phyloP scores from a whole-genome alignment of 352 stramenopile genomes.

The Pythium chondricola region DNA sequence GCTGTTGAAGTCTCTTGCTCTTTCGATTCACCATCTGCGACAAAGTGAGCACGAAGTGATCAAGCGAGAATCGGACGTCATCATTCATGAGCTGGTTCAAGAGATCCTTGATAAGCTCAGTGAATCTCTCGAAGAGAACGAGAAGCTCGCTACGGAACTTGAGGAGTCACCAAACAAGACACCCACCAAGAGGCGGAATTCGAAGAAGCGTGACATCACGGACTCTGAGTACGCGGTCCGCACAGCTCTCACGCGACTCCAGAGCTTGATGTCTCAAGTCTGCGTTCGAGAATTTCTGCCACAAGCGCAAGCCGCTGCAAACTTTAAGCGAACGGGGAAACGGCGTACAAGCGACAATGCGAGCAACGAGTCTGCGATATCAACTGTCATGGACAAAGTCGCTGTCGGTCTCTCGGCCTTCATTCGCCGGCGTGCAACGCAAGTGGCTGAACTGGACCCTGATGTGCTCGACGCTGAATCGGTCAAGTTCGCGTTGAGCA shows the following conservation, averaged over 20 bases:
- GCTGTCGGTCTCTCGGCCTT: conserved; percentile 28
- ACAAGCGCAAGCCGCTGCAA: conserved; percentile 1
- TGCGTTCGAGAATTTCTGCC: conserved; percentile 61
- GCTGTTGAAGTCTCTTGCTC: conserved; percentile 57
- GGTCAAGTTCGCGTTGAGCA: conserved; percentile 55
- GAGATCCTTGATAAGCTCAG: conserved; percentile 57
- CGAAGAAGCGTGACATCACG: conserved; percentile 40
- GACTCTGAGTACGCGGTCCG: conserved; percentile 70
- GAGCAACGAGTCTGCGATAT: not conserved
- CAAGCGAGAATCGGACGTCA: conserved; percentile 70
- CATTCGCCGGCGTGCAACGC: conserved; percentile 41
- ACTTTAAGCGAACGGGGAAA: conserved; percentile 4
- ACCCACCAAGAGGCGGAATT: conserved; percentile 8
- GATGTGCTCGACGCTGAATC: conserved; percentile 47
- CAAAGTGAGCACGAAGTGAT: conserved; percentile 70
- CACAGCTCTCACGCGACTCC: conserved; percentile 46
- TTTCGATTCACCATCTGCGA: conserved; percentile 63
- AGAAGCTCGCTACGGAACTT: conserved; percentile 25
- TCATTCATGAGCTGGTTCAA: conserved; percentile 70
- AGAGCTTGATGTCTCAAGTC: conserved; percentile 54
- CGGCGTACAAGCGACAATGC: conserved; percentile 5
- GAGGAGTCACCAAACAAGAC: conserved; percentile 14
- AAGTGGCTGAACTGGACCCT: conserved; percentile 39
- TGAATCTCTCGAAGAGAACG: conserved; percentile 45
- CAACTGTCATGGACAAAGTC: conserved; percentile 33